These are phyloP conservation scores for Solanum pennellii DNA, from an alignment of 257 asterid genomes.

Conservation along the genomic window DNA sequence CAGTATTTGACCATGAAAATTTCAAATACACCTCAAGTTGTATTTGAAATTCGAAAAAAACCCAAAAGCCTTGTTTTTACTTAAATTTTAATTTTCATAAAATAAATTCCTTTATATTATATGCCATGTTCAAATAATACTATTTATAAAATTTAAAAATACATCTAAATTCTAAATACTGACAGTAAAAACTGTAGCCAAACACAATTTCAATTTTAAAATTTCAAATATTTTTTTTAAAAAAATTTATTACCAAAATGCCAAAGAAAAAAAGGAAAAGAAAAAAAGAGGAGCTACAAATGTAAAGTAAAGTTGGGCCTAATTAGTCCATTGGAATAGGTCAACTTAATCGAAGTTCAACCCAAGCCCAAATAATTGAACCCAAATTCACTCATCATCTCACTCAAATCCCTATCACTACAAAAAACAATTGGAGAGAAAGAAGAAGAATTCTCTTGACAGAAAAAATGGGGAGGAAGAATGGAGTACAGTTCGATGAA, in stretches of 20 bases:
- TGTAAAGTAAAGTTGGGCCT: not conserved
- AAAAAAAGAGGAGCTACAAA: not conserved
- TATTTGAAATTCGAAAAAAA: too few species aligned
- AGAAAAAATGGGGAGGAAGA: constrained; percentile 66
- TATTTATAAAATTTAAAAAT: too few species aligned
- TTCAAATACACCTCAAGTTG: not conserved
- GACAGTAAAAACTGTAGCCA: too few species aligned
- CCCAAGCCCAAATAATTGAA: not conserved
- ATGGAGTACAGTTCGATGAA: constrained; percentile 68
- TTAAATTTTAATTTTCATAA: too few species aligned
- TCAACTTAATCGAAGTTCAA: not conserved
- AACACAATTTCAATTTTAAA: too few species aligned
- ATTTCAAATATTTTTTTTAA: too few species aligned
- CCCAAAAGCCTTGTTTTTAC: too few species aligned
- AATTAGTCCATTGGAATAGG: not conserved
- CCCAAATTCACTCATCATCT: not conserved
- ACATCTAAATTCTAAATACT: too few species aligned
- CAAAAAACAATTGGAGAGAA: not conserved
- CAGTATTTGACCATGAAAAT: not conserved
- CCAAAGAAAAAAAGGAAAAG: not conserved
- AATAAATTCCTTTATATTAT: too few species aligned
- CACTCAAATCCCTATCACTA: not conserved
- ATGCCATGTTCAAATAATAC: too few species aligned
- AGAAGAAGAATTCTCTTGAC: not conserved
- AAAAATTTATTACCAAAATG: too few species aligned